Percentiles rank a stretch among this genome's conserved stretches.
Evolutionary conservation across 1,284 basidiomycete genomes (phyloP).

Genomic region (Inonotus hispidus): DNA sequence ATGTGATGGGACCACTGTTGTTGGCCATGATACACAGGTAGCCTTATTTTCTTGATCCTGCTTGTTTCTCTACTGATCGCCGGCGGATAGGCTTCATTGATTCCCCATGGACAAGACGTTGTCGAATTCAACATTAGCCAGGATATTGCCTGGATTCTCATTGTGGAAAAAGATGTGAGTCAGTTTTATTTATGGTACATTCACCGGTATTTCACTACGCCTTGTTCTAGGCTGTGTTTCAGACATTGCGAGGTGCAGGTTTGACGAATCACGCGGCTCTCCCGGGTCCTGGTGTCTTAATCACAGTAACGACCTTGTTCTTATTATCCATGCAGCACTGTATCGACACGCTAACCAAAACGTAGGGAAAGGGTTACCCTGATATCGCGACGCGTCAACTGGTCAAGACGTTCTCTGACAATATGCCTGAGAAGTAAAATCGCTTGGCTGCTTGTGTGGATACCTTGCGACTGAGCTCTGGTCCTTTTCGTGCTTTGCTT

Average conservation of each 20-base stretch:
- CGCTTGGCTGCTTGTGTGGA: neutral
- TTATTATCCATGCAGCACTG: neutral
- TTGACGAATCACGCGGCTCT: conserved; percentile 44
- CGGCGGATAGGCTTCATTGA: conserved; percentile 58
- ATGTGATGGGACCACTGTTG: conserved; percentile 47
- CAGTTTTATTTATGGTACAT: neutral
- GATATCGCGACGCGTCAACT: conserved; percentile 85
- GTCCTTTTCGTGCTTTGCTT: neutral
- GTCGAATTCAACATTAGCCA: conserved; percentile 46
- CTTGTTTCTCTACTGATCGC: neutral
- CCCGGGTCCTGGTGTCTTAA: conserved; percentile 58
- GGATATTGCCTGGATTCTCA: conserved; percentile 67
- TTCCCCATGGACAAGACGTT: conserved; percentile 73
- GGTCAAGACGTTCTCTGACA: conserved; percentile 62
- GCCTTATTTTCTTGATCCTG: conserved; percentile 14
- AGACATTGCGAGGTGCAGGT: conserved; percentile 61
- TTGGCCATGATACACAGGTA: conserved; percentile 54
- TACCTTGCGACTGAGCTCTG: neutral
- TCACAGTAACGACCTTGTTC: conserved; percentile 48
- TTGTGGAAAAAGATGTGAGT: conserved; percentile 87
- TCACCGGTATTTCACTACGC: neutral
- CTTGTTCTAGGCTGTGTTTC: conserved; percentile 73
- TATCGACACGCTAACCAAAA: neutral
- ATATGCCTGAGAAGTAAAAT: conserved; percentile 46
- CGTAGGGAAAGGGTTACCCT: conserved; percentile 90